These are phyloP conservation scores for Paecilomyces variotii DNA, from an alignment of 2,329 filamentous ascomycete species.

Conservation along the genomic window DNA sequence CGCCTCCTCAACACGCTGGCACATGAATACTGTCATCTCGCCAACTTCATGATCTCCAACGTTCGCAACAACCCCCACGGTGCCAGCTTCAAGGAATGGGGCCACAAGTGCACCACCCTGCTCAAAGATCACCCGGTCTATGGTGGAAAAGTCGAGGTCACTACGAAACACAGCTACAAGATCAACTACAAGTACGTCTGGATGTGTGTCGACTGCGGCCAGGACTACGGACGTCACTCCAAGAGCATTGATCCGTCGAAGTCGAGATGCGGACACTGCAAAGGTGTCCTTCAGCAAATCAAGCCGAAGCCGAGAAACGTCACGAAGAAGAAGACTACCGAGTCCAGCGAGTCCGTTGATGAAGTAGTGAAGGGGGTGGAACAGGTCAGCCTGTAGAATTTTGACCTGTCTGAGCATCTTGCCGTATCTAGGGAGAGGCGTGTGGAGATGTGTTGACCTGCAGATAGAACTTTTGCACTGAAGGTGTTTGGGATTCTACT, in stretches of 20 bases:
- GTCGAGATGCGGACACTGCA: constrained; percentile 72
- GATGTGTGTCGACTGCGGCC: constrained; percentile 61
- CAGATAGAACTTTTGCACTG: neutral
- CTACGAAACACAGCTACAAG: constrained; percentile 80
- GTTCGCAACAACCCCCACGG: constrained; percentile 74
- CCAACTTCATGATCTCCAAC: constrained; percentile 79
- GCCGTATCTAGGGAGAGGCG: neutral
- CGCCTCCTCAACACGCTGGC: constrained; percentile 84
- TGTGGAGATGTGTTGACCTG: neutral
- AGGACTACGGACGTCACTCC: constrained; percentile 74
- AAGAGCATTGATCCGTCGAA: constrained; percentile 68
- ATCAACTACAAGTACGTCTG: constrained; percentile 93
- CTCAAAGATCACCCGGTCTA: constrained; percentile 45
- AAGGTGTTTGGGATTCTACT: neutral
- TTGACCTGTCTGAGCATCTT: neutral
- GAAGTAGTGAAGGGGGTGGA: neutral
- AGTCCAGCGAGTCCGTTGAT: neutral
- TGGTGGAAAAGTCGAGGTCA: constrained; percentile 60
- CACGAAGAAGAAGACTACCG: constrained; percentile 18
- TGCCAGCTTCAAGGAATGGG: constrained; percentile 71
- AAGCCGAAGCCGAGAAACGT: constrained; percentile 62
- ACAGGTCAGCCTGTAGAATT: neutral
- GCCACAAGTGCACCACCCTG: constrained; percentile 28
- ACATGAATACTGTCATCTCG: constrained; percentile 92
- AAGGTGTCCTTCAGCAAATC: constrained; percentile 61